Evolutionary conservation across 1,284 basidiomycete genomes (phyloP).

Genomic region (Xerocomus minutiporus): DNA sequence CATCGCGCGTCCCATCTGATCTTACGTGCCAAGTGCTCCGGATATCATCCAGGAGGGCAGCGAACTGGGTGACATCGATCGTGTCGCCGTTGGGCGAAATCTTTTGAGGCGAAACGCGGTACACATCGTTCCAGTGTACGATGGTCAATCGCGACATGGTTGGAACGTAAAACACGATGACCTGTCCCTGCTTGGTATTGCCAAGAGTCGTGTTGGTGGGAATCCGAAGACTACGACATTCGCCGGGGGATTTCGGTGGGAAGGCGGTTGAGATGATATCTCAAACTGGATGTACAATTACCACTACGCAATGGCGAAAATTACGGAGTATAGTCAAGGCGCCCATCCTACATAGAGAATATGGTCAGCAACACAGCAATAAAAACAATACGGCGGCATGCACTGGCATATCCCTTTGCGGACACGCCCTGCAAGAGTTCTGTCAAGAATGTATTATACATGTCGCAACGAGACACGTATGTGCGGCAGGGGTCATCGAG

Average conservation of each 20-base stretch:
- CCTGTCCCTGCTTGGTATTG: not conserved
- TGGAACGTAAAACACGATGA: not conserved
- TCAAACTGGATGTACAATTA: not conserved
- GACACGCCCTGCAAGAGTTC: not conserved
- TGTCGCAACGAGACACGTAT: not conserved
- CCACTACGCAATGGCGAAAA: not conserved
- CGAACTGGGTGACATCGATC: slow-evolving; percentile 75
- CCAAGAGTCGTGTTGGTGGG: not conserved
- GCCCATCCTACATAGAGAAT: not conserved
- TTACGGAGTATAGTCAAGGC: not conserved
- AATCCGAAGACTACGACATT: not conserved
- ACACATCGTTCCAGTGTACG: slow-evolving; percentile 1
- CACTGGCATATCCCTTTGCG: not conserved
- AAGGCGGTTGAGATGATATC: not conserved
- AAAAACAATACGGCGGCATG: too few relatives aligned
- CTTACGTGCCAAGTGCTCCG: slow-evolving; percentile 48
- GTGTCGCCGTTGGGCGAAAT: slow-evolving; percentile 49
- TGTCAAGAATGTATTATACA: not conserved
- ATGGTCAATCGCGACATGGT: not conserved
- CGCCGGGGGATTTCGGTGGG: not conserved
- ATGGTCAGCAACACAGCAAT: not conserved
- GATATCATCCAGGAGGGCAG: slow-evolving; percentile 55
- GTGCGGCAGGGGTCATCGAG: not conserved
- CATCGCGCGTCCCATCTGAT: slow-evolving; percentile 56
- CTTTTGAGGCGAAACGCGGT: slow-evolving; percentile 15